Evolutionary conservation across 495 filamentous ascomycete genomes (phyloP).

Genomic region (Penicillium goetzii): DNA sequence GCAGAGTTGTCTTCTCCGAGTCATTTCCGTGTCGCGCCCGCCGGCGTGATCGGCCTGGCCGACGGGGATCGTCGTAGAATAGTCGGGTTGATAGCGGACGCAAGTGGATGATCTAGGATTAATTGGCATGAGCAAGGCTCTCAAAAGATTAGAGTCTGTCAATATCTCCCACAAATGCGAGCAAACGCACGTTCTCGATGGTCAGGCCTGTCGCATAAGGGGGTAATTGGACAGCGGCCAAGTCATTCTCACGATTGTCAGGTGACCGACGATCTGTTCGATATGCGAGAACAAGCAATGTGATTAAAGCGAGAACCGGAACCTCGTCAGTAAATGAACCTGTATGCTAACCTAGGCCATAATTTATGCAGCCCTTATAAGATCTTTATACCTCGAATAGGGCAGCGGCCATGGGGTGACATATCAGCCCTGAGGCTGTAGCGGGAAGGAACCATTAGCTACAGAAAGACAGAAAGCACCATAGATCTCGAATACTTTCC

Average conservation of each 20-base stretch:
- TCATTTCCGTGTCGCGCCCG: not conserved
- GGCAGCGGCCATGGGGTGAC: no score
- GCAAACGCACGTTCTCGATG: not conserved
- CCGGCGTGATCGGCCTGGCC: not conserved
- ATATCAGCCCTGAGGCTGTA: no score
- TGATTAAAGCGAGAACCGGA: no score
- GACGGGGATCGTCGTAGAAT: constrained; percentile 2
- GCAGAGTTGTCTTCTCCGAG: not conserved
- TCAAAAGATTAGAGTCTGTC: not conserved
- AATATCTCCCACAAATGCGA: no score
- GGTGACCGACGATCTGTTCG: not conserved
- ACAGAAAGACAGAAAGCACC: no score
- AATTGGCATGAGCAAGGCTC: no score
- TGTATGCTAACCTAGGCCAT: not conserved
- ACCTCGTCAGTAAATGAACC: no score
- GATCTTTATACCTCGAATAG: no score
- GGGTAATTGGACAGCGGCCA: no score
- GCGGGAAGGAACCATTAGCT: no score
- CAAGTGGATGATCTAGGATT: not conserved
- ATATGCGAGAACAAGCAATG: not conserved
- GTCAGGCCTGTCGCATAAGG: not conserved
- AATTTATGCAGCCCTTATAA: no score
- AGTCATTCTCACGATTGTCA: not conserved
- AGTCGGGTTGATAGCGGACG: not conserved
- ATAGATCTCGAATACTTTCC: no score